Conservation (phyloP, 495 filamentous ascomycete genomes). For the Daldinia caldariorum region DNA sequence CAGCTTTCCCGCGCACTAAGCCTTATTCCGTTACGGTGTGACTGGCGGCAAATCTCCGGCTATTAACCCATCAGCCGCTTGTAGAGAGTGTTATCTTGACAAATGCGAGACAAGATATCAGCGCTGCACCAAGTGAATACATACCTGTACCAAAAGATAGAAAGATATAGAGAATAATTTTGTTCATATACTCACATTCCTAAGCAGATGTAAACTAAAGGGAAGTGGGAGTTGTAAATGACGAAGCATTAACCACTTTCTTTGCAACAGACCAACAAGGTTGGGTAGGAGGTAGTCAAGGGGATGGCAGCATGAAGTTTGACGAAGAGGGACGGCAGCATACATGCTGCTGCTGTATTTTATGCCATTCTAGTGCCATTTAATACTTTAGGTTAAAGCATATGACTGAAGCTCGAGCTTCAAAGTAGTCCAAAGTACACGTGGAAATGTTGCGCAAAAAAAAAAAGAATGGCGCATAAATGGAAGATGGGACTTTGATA, state of each 20-base stretch:
- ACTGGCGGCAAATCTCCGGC: conserved; percentile 32
- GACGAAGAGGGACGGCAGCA: conserved; percentile 29
- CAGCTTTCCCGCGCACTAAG: conserved; percentile 13
- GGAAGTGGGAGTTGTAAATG: not conserved
- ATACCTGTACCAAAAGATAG: no score
- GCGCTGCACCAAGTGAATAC: conserved; percentile 9
- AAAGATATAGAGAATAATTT: not conserved
- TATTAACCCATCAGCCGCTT: conserved; percentile 22
- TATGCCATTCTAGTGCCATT: conserved; percentile 3
- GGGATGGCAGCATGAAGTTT: conserved; percentile 35
- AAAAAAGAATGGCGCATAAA: conserved; percentile 1
- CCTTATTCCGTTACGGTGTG: conserved; percentile 16
- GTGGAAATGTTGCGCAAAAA: conserved; percentile 21
- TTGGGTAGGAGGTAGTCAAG: conserved; percentile 17
- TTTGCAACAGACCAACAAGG: conserved; percentile 9
- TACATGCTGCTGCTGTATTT: conserved; percentile 23
- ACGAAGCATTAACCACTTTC: conserved; percentile 1
- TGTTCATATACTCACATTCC: conserved; percentile 19
- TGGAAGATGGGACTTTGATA: conserved; percentile 11
- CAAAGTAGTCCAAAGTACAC: not conserved
- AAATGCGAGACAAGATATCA: conserved; percentile 19
- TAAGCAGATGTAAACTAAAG: not conserved
- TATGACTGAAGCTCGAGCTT: not conserved
- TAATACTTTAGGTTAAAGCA: not conserved
- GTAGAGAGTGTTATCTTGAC: conserved; percentile 28